These are phyloP conservation scores for Pseudoscleropodium purum DNA, from an alignment of 225 moss, liverwort and hornwort species.

Conservation along the genomic window DNA sequence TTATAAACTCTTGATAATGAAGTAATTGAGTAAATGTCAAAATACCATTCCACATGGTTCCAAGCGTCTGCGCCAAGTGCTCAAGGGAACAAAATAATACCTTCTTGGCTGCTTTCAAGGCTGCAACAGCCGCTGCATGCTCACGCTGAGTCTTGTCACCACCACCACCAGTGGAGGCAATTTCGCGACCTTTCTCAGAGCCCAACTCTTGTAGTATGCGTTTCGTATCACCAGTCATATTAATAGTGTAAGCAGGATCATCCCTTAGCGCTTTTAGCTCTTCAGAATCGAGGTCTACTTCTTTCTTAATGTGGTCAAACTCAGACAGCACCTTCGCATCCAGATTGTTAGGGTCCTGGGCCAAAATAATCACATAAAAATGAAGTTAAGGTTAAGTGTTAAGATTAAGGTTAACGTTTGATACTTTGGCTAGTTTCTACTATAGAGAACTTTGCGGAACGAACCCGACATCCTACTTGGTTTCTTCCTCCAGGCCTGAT, in stretches of 20 bases:
- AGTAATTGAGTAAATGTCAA: not conserved
- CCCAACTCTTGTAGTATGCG: constrained; percentile 85
- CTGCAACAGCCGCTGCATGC: constrained; percentile 66
- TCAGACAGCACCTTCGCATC: constrained; percentile 76
- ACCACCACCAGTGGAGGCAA: constrained; percentile 74
- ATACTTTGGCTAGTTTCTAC: not conserved
- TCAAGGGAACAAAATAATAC: not conserved
- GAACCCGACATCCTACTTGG: not conserved
- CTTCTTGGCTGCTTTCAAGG: constrained; percentile 66
- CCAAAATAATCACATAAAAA: not conserved
- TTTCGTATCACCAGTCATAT: constrained; percentile 86
- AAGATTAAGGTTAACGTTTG: not conserved
- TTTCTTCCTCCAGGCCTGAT: not conserved
- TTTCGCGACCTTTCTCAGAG: constrained; percentile 71
- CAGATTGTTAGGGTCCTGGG: constrained; percentile 89
- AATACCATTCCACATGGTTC: not conserved
- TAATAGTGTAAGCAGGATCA: constrained; percentile 85
- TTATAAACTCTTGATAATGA: not conserved
- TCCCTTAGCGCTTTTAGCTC: constrained; percentile 61
- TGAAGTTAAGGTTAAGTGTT: not conserved
- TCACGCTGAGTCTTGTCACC: constrained; percentile 88
- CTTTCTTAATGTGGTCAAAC: constrained; percentile 86
- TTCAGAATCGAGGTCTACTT: constrained; percentile 78
- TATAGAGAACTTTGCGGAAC: not conserved
- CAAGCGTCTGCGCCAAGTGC: not conserved